Conservation (phyloP, 768 basidiomycete species). For the Pisolithus sp. region DNA sequence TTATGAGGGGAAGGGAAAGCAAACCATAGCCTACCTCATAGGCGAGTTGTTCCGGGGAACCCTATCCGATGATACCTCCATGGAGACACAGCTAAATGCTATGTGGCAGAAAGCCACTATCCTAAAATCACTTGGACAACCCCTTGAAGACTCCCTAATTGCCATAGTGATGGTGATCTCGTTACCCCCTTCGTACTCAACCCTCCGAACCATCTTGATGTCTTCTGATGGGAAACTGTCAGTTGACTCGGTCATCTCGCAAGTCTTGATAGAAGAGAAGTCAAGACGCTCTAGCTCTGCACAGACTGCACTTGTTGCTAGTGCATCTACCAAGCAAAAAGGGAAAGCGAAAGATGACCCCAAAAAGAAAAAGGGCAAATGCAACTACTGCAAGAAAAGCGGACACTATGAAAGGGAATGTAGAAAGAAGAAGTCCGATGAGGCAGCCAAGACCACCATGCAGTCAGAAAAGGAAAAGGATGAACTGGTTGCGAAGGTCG, state of each 20-base stretch:
- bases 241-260: not conserved
- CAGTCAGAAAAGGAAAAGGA: not conserved
- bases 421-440: not conserved
- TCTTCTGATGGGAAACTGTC: not conserved
- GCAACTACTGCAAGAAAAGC: not conserved
- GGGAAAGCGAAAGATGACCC: not conserved
- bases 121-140: constrained; percentile 9
- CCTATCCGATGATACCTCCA: constrained; percentile 9
- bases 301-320: not conserved
- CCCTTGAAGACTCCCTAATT: constrained; percentile 14
- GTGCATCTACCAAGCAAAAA: not conserved
- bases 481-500: not conserved
- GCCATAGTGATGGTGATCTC: constrained; percentile 16
- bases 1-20: constrained; percentile 19
- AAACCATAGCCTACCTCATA: constrained; percentile 19
- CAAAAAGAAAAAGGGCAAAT: not conserved
- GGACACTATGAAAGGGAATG: not conserved
- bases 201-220: constrained; percentile 17
- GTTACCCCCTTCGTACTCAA: constrained; percentile 14
- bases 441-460: not conserved
- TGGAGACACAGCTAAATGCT: constrained; percentile 17
- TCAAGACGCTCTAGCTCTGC: not conserved
- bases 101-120: constrained; percentile 11
- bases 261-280: not conserved
- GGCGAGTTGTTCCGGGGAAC: constrained; percentile 17